Evolutionary conservation across 495 filamentous ascomycete species (phyloP), one percentile per base, ranked within the genome.

Genomic region (Xylaria castorea): DNA sequence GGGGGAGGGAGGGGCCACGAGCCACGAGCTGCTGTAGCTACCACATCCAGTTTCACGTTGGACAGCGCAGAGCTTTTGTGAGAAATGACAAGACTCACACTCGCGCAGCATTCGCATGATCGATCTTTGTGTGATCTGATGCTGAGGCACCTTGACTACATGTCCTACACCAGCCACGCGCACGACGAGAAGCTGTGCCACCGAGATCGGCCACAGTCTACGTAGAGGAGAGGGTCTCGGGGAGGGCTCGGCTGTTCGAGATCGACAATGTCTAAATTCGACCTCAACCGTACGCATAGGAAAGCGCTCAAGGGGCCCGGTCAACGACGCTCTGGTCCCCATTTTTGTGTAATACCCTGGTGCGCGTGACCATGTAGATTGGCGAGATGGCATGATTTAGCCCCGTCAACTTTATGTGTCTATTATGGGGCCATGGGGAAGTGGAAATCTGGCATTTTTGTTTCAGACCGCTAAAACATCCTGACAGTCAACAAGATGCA

Each of bases 31-130:
- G 55, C 22, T 22, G 50, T 65, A 71, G 69, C 60, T 53, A 71
- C 61, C 32, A 36, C 58, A 65, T 57, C 44, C 69, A 16, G 48
- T 22, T 53, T 22, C 9, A 36, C 27, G 68, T 71, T 38, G 27
- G 60, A 71, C 69, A 71, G 22, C 57, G 34, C 48, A 34, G 66
- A 68, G 60, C 60, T 44, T 55, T 22, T 36, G 44, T 22, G 36
- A 38, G 11, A 68, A 38, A 34, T 44, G 32, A 20, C 61, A 12
- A 64, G 32, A 64, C 48, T 57, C 11, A 65, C 60, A 42, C 44
- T 71, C 53, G 63, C 63, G 70, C 62, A 72, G 51, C 70, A 72
- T 67, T 66, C 70, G 50, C 70, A 66, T 72, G 62, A 72, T 72
- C 70, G 70, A 72, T 67, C 70, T 72, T 36, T 58, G 63, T 72